Base-by-base conservation (phyloP, 345 rosid genomes). In the Populus alba region DNA sequence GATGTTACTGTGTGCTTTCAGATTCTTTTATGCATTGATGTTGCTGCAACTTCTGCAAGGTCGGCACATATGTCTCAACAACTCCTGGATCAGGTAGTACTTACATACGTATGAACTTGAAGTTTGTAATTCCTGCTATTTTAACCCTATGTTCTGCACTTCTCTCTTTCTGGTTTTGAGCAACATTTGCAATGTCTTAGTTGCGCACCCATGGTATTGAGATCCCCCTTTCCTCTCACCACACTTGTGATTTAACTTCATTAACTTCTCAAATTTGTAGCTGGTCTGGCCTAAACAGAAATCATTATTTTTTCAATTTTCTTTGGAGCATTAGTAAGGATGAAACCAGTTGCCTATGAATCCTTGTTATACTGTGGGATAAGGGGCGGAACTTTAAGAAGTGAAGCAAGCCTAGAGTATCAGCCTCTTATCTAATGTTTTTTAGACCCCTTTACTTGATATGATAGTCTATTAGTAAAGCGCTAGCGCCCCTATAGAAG, bases 21-120 rank as follows among this genome's bases (percentile, higher is more conserved):
- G 99, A 82, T 90, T 85, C 92, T 93, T 87, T 92, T 95, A 49
- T 95, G 96, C 77, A 89, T 95, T 66, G 99, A 95, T 84, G 94
- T 91, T 71, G 98, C 99, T 86, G 88, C 94, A 70, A 89, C 96
- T 82, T 92, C 94, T 79, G 98, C 99, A 66, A 92, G 82, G 86
- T 89, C 94, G 35, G 85, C 90, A 84, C 78, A 81, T 78, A 90
- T 89, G 90, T 93, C 94, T 78, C 87, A 82, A 79, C 95, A 88
- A 80, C 96, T 95, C 77, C 86, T 95, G 83, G 85, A 93, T 83
- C 94, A 89, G 99, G 99, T 83, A 92, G 89, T 80, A 35, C 57
- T 77, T 65, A 18, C 13, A 18, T 70, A 59, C 62, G 76, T 57
- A n/a, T 79, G 59, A 68, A 76, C 71, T 57, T 68, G 72, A 70